Conservation (phyloP, 1,139 yeast genomes). For the Pneumocystis canis region DNA sequence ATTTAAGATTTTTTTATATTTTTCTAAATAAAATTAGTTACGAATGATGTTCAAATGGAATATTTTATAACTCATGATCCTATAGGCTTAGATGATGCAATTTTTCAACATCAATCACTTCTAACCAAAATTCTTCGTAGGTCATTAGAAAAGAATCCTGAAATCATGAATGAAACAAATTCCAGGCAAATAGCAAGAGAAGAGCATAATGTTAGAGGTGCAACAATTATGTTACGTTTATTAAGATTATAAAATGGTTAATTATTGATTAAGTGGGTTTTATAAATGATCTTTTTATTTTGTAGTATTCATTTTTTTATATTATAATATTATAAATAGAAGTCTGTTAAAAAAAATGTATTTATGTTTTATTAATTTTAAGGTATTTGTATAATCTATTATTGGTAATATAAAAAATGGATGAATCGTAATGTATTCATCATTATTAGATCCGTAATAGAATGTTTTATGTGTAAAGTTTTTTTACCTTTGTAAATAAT, state of each 20-base stretch:
- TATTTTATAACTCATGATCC: constrained; percentile 52
- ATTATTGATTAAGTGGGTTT: no score
- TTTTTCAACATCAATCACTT: constrained; percentile 50
- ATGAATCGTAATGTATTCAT: no score
- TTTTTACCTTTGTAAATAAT: no score
- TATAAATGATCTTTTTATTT: no score
- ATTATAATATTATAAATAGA: no score
- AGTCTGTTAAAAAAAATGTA: neutral
- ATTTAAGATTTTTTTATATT: neutral
- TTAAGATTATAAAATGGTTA: constrained; percentile 27
- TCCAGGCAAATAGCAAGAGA: constrained; percentile 58
- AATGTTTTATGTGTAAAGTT: neutral
- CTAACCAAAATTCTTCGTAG: constrained; percentile 65
- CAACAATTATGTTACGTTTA: constrained; percentile 65
- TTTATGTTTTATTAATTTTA: neutral
- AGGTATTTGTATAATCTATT: neutral
- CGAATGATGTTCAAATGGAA: constrained; percentile 87
- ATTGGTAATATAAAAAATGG: no score
- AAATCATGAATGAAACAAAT: constrained; percentile 15
- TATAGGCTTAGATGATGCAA: constrained; percentile 49
- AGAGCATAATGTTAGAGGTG: constrained; percentile 78
- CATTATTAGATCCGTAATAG: no score
- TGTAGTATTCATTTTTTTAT: no score
- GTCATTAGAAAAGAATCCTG: constrained; percentile 23
- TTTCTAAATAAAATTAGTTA: constrained; percentile 32